Percentiles rank a stretch among this genome's conserved stretches.
Conservation (phyloP, 371 early-diverging fungal species). For the Mucor lusitanicus region DNA sequence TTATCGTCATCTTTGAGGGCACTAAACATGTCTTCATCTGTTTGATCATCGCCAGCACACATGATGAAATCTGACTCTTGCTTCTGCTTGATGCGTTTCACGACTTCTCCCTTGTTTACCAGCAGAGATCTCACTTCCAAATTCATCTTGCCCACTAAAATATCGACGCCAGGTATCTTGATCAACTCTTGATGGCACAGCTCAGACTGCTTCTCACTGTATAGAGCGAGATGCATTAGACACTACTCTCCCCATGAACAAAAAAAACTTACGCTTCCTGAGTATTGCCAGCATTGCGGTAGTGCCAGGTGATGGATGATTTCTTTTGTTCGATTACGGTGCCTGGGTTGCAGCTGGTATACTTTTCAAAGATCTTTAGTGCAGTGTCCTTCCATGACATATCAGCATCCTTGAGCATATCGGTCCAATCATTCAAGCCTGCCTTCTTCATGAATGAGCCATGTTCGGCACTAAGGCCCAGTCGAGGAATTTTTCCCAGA, state of each 20-base stretch:
- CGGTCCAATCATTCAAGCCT: constrained; percentile 72
- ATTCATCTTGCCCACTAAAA: constrained; percentile 95
- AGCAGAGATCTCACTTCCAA: constrained; percentile 86
- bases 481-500: constrained; percentile 72
- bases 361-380: constrained; percentile 85
- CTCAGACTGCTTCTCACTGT: constrained; percentile 65
- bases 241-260: neutral
- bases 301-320: constrained; percentile 90
- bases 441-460: constrained; percentile 92
- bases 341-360: constrained; percentile 88
- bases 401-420: constrained; percentile 83
- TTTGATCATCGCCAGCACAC: constrained; percentile 96
- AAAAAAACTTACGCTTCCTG: constrained; percentile 54
- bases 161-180: constrained; percentile 87
- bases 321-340: constrained; percentile 89
- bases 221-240: neutral
- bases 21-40: constrained; percentile 96
- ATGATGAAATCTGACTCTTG: constrained; percentile 75
- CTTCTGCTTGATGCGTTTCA: constrained; percentile 64
- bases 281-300: constrained; percentile 67
- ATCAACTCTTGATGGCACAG: constrained; percentile 84
- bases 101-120: constrained; percentile 93
- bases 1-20: constrained; percentile 39
- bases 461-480: constrained; percentile 70
- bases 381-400: constrained; percentile 89